phyloP scores from a whole-genome alignment of 2,329 filamentous ascomycete genomes.

The Xylariaceae sp. region DNA sequence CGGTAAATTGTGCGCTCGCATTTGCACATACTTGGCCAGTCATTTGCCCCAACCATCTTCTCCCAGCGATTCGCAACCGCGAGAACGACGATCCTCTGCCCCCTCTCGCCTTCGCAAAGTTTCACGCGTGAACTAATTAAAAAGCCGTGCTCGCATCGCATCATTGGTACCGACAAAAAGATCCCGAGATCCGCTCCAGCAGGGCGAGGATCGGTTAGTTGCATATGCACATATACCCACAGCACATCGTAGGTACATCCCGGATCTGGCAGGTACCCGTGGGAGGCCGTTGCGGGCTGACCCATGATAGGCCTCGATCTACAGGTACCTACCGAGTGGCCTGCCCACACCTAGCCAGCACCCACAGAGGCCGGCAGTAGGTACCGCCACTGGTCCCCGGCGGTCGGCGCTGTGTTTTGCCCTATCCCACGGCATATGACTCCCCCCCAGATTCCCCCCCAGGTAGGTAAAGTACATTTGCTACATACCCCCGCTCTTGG shows the following conservation, averaged over 20 bases:
- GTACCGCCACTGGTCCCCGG: background rate
- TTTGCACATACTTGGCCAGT: constrained; percentile 14
- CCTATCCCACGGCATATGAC: no score
- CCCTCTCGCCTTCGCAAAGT: background rate
- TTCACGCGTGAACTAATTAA: background rate
- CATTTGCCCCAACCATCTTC: constrained; percentile 17
- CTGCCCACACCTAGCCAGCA: background rate
- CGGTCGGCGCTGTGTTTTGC: background rate
- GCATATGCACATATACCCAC: constrained; percentile 13
- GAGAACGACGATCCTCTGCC: constrained; percentile 11
- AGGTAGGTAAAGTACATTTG: background rate
- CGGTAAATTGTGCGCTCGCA: constrained; percentile 21
- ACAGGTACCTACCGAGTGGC: background rate
- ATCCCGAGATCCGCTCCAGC: constrained; percentile 3
- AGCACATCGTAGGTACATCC: constrained; percentile 3
- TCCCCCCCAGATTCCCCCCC: background rate
- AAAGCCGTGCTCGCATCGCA: background rate
- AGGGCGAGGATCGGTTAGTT: constrained; percentile 15
- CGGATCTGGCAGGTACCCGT: background rate
- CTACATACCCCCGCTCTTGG: constrained; percentile 15
- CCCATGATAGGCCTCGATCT: background rate
- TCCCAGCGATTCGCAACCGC: constrained; percentile 17
- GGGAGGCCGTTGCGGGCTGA: background rate
- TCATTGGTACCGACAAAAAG: constrained; percentile 2
- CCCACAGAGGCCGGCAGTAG: background rate